Percentiles rank a stretch among this genome's conserved stretches.
Conservation (phyloP, 2,329 filamentous ascomycete genomes). For the Rhinocladiella mackenziei region DNA sequence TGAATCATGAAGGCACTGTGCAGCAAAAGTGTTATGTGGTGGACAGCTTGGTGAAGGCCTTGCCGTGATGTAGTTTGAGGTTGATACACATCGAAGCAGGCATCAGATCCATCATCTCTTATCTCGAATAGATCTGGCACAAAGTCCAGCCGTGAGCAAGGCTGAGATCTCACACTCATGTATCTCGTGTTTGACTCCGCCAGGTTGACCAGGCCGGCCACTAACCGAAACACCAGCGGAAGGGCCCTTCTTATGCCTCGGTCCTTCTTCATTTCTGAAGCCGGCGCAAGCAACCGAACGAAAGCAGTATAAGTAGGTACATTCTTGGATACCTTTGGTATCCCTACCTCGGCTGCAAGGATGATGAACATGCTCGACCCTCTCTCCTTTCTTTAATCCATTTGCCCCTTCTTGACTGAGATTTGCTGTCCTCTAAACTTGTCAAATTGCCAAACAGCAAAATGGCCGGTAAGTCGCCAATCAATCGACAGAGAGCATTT, state of each 20-base stretch:
- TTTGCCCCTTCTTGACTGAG: background rate
- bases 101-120: no score
- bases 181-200: background rate
- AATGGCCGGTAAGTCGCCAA: background rate
- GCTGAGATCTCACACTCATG: background rate
- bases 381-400: background rate
- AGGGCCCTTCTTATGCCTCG: background rate
- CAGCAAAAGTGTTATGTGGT: no score
- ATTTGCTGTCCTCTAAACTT: background rate
- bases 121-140: background rate
- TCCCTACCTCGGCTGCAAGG: background rate
- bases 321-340: background rate
- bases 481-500: background rate
- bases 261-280: background rate
- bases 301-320: background rate
- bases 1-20: no score
- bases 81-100: no score
- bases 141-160: background rate
- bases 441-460: background rate
- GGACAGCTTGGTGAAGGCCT: no score
- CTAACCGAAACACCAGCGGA: background rate
- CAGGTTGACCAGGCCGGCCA: background rate
- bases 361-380: background rate
- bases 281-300: background rate
- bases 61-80: no score